Base-by-base conservation (phyloP, 2,329 filamentous ascomycete species). In the Aspergillus clavatus region DNA sequence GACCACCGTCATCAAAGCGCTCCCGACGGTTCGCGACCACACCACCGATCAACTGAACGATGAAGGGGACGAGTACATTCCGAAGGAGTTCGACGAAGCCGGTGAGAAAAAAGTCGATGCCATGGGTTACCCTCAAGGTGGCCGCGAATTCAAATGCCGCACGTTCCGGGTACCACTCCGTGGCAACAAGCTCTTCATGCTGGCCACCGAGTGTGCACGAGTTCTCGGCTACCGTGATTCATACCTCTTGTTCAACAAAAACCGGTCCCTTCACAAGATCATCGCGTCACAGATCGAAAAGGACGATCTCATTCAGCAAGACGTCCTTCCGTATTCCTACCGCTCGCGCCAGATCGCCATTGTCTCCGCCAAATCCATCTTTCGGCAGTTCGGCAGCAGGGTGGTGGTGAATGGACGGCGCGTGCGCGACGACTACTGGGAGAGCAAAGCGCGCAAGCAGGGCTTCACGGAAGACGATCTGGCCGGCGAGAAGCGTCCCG, bases 191-290 rank as follows among this genome's bases (percentile, higher is more conserved):
- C 79, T 97, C 5, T 98, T 97, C 72, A 98, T 98, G 93, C 81
- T 98, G 42, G 93, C 93, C 27, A 98, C 93, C 12, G 93, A 98
- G 70, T 97, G 93, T 65, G 93, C 93, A 19, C 83, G 93, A 55
- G 89, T 96, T 3, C 76, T 97, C 18, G 87, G 89, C 38, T 98
- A 98, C 66, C 81, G 93, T 50, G 93, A 98, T 68, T 96, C 90
- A n/a, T 98, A 98, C 66, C 77, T 98, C 27, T 75, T 98, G 12
- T 98, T 98, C 75, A 97, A 97, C 78, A 96, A 97, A 73, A 97
- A 98, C 68, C 80, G 91, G 54, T 97, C 93, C 2, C 75, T 98
- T 7, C 95, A 81, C 77, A 98, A 98, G 72, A 98, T 98, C 62
- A 98, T 98, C 59, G 91, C 91, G 46, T 94, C 86, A 51, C 91